Conservation (phyloP, 2,329 filamentous ascomycete genomes). For the Verticillium dahliae region DNA sequence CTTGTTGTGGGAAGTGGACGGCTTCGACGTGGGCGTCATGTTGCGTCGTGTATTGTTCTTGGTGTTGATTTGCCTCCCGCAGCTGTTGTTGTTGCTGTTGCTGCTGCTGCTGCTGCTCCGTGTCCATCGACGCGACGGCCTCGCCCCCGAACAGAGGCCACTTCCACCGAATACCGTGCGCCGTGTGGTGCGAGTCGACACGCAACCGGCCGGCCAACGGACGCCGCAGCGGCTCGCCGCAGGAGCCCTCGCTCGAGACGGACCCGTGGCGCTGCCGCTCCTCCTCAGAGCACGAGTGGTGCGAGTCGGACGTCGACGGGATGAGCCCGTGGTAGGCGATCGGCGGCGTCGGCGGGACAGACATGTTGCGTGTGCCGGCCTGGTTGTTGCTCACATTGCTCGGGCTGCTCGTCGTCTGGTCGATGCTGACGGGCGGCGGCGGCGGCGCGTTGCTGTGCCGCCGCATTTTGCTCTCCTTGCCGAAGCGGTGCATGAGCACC, state of each 20-base stretch:
- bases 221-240: neutral
- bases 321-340: constrained; percentile 26
- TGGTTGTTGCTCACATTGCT: constrained; percentile 3
- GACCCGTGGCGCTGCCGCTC: constrained; percentile 6
- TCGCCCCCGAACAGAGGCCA: neutral
- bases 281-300: constrained; percentile 10
- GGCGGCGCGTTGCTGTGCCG: constrained; percentile 3
- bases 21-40: neutral
- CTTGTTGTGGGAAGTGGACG: neutral
- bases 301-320: constrained; percentile 18
- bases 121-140: neutral
- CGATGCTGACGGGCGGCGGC: neutral
- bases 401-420: neutral
- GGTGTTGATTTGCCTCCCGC: neutral
- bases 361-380: neutral
- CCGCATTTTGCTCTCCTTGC: constrained; percentile 10
- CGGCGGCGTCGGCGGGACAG: constrained; percentile 19
- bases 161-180: neutral
- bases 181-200: neutral
- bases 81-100: neutral
- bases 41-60: neutral
- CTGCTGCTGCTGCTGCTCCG: neutral
- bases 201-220: neutral
- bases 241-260: neutral
- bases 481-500: constrained; percentile 33